Evolutionary conservation across 768 basidiomycete species (phyloP).

Genomic region (Agrocybe pediades): DNA sequence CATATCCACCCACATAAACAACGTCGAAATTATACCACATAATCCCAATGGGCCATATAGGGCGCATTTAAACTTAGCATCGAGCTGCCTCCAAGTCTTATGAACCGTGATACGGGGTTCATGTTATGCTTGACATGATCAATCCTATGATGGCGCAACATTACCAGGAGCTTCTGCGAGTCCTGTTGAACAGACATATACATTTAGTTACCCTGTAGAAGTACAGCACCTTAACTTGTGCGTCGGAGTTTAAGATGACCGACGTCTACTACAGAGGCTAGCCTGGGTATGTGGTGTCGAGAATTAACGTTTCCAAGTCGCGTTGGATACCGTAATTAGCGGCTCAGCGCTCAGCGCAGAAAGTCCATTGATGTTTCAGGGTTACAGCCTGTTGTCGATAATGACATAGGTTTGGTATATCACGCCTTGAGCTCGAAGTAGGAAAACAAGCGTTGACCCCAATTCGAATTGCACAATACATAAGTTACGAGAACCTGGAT

Average conservation of each 20-base stretch:
- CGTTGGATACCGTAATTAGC: not conserved
- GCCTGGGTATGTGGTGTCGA: not conserved
- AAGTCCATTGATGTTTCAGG: not conserved
- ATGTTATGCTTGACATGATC: constrained; percentile 12
- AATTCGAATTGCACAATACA: no score
- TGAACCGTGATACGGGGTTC: constrained; percentile 9
- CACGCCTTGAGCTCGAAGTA: no score
- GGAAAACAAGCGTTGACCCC: no score
- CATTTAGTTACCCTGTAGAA: no score
- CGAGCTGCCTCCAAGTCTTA: constrained; percentile 1
- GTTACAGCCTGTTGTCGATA: no score
- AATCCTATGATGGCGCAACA: constrained; percentile 27
- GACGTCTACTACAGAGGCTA: not conserved
- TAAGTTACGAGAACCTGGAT: no score
- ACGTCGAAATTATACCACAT: no score
- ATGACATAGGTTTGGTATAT: no score
- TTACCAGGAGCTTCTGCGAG: constrained; percentile 21
- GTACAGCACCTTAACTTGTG: no score
- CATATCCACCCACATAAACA: no score
- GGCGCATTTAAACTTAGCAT: not conserved
- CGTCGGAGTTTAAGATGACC: not conserved
- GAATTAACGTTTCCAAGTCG: not conserved
- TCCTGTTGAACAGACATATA: no score
- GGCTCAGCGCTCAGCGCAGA: not conserved
- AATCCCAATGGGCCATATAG: no score